These are phyloP conservation scores for Wickerhamiella australiensis DNA, from an alignment of 805 yeast species.

Conservation along the genomic window DNA sequence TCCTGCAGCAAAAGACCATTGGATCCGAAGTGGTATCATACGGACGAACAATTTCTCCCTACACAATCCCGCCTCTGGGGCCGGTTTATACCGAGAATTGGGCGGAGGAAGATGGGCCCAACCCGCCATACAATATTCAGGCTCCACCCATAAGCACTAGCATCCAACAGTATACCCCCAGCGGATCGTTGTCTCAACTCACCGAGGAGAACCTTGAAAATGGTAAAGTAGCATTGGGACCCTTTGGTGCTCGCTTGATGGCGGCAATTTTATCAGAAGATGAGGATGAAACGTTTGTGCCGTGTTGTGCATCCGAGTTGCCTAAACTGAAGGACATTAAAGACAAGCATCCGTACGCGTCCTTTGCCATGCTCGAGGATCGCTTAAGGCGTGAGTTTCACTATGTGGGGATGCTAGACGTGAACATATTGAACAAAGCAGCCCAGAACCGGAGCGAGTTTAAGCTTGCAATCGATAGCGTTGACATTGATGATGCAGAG, in stretches of 20 bases:
- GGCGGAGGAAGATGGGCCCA: slow-evolving; percentile 63
- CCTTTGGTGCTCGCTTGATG: slow-evolving; percentile 68
- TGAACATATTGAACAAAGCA: slow-evolving; percentile 25
- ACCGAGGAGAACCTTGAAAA: slow-evolving; percentile 38
- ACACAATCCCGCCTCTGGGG: slow-evolving; percentile 74
- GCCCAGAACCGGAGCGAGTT: slow-evolving; percentile 24
- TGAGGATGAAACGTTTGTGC: slow-evolving; percentile 23
- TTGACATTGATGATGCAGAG: slow-evolving; percentile 21
- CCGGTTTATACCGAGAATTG: slow-evolving; percentile 70
- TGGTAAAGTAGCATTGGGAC: slow-evolving; percentile 78
- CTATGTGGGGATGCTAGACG: slow-evolving; percentile 69
- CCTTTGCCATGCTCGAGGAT: slow-evolving; percentile 75
- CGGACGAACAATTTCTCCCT: slow-evolving; percentile 40
- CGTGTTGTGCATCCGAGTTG: slow-evolving; percentile 7
- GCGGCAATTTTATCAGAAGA: slow-evolving; percentile 53
- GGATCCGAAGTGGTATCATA: slow-evolving; percentile 26
- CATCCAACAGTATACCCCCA: slow-evolving; percentile 14
- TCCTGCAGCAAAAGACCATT: slow-evolving; percentile 51
- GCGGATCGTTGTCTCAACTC: slow-evolving; percentile 15
- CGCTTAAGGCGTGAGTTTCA: slow-evolving; percentile 75
- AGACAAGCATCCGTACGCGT: slow-evolving; percentile 31
- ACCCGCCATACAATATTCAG: slow-evolving; percentile 30
- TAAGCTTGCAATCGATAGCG: slow-evolving; percentile 21
- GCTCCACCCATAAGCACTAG: slow-evolving; percentile 18
- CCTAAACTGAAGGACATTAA: slow-evolving; percentile 15